A percentile compares a stretch with the other conserved stretches of the same genome.
phyloP scores from a whole-genome alignment of 2,329 filamentous ascomycete genomes.

The Penicillium sp. region DNA sequence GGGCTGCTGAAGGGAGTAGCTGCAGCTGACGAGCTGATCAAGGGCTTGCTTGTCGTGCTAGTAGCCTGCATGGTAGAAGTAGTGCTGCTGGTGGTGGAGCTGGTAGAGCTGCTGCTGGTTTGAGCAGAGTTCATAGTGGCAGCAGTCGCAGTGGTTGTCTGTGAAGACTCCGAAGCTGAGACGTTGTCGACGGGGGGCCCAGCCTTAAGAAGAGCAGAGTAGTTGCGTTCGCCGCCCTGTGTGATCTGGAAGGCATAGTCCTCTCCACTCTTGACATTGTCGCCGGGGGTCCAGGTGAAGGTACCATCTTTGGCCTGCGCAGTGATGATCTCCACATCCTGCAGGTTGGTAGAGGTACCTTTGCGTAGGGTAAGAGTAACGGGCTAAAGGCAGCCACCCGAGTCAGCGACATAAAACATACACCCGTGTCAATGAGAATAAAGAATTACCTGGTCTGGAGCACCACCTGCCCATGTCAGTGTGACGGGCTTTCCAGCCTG shows the following conservation, averaged over 20 bases:
- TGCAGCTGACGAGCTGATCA: constrained; percentile 33
- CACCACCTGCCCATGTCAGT: constrained; percentile 53
- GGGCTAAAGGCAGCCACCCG: constrained; percentile 37
- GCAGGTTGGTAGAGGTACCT: constrained; percentile 55
- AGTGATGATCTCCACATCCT: constrained; percentile 55
- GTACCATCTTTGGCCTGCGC: constrained; percentile 49
- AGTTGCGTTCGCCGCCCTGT: constrained; percentile 58
- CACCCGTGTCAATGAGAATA: not conserved
- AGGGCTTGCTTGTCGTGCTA: constrained; percentile 64
- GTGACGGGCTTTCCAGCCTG: constrained; percentile 54
- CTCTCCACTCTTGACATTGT: constrained; percentile 46
- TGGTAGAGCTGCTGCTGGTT: constrained; percentile 17
- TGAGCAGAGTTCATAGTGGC: constrained; percentile 10
- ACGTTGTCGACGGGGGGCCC: constrained; percentile 38
- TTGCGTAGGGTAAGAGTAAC: constrained; percentile 61
- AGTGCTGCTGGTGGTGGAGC: constrained; percentile 22
- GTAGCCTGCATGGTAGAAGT: constrained; percentile 25
- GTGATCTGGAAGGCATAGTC: constrained; percentile 64
- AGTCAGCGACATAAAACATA: not conserved
- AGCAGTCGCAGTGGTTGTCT: constrained; percentile 9
- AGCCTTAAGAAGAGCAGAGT: constrained; percentile 57
- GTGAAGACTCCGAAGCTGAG: constrained; percentile 6
- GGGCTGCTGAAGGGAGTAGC: constrained; percentile 28
- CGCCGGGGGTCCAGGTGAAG: constrained; percentile 57
- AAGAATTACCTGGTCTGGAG: constrained; percentile 39